Percentiles rank a stretch among this genome's conserved stretches.
Evolutionary conservation across 371 early-diverging fungal species (phyloP).

Genomic region (Actinomortierella ambigua): DNA sequence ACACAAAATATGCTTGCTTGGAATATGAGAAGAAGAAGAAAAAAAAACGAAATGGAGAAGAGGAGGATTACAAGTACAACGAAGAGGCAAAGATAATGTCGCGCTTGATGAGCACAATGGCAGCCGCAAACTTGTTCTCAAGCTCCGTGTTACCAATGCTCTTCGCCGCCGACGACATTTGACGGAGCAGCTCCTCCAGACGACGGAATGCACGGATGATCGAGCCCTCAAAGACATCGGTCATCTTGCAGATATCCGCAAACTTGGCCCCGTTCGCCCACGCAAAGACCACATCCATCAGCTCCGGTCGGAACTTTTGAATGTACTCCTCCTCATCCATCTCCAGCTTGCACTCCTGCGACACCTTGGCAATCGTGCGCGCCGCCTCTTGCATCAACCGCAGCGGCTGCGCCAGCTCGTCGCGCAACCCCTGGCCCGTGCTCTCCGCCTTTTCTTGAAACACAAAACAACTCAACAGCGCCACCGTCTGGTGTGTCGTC

Average conservation of each 20-base stretch:
- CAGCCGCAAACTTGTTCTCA: conserved; percentile 95
- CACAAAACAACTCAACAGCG: conserved; percentile 95
- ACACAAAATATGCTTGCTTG: too few relatives aligned
- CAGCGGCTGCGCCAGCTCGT: conserved; percentile 83
- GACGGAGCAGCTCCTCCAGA: conserved; percentile 96
- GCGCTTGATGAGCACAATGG: conserved; percentile 94
- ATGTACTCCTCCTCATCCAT: conserved; percentile 83
- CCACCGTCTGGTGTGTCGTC: conserved; percentile 87
- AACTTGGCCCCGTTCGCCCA: conserved; percentile 98
- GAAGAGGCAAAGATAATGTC: conserved; percentile 99
- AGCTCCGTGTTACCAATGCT: conserved; percentile 98
- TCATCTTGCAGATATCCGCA: conserved; percentile 95
- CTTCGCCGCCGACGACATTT: conserved; percentile 95
- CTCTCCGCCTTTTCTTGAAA: conserved; percentile 85
- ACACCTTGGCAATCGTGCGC: conserved; percentile 84
- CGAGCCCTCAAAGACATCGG: conserved; percentile 97
- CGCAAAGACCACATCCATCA: conserved; percentile 98
- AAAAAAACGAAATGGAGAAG: too few relatives aligned
- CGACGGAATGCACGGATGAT: conserved; percentile 95
- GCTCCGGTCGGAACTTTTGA: conserved; percentile 80
- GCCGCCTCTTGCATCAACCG: conserved; percentile 89
- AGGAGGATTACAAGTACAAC: conserved; percentile 81
- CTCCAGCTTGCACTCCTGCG: conserved; percentile 86
- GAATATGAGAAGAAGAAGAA: too few relatives aligned
- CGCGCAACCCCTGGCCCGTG: conserved; percentile 51